These are phyloP conservation scores for Hypoxylon sp. DNA, from an alignment of 2,329 filamentous ascomycete species.

Conservation along the genomic window DNA sequence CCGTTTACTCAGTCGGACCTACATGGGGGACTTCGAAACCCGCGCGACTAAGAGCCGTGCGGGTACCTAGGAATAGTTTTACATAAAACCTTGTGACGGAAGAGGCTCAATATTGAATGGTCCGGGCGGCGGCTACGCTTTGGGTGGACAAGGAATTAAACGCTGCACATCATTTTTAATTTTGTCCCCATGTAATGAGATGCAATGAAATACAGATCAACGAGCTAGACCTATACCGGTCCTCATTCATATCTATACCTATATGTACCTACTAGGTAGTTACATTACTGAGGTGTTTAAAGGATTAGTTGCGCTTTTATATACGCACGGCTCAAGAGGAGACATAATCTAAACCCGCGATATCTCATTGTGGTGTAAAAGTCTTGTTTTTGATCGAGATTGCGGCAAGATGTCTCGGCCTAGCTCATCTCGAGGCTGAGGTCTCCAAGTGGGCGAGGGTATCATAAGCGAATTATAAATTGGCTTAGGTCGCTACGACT, in stretches of 20 bases:
- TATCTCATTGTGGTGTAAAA: not conserved
- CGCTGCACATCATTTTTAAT: constrained; percentile 31
- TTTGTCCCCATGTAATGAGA: not conserved
- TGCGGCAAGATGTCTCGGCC: constrained; percentile 33
- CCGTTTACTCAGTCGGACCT: not conserved
- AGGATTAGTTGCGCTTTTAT: too few relatives aligned
- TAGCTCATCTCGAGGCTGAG: constrained; percentile 24
- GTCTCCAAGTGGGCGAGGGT: constrained; percentile 15
- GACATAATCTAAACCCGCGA: not conserved
- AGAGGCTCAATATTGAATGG: constrained; percentile 40
- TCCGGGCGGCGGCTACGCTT: constrained; percentile 8
- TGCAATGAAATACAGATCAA: not conserved
- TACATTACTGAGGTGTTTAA: too few relatives aligned
- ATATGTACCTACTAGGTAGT: too few relatives aligned
- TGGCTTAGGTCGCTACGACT: constrained; percentile 17
- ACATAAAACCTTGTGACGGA: constrained; percentile 32
- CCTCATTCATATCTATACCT: not conserved
- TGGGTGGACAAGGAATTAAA: constrained; percentile 14
- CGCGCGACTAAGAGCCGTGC: not conserved
- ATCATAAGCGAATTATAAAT: constrained; percentile 32
- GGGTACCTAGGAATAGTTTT: constrained; percentile 5
- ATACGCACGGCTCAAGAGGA: constrained; percentile 1
- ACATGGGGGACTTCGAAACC: not conserved
- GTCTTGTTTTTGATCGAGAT: constrained; percentile 4
- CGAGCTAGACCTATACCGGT: not conserved